Base-by-base conservation (phyloP, 306 rosid species). In the Lotus japonicus region DNA sequence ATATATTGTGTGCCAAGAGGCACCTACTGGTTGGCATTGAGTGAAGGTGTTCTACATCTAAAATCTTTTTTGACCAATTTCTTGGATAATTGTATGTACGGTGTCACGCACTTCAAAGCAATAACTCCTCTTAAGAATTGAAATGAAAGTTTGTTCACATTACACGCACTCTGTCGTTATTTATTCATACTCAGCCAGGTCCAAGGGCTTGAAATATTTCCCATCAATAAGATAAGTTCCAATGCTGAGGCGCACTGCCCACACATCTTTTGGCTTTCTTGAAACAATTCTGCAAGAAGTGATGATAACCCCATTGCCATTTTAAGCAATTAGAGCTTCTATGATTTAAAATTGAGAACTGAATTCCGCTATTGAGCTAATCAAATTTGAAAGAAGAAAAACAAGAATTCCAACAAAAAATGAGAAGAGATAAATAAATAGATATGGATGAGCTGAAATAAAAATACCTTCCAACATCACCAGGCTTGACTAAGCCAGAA, bases 201-300 rank as follows among this genome's bases (percentile, higher is more conserved):
- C 91, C 26, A 92, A 83, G 50, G 96, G 91, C 86, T 69, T 75
- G 75, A 89, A 92, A 76, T 92, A 92, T 68, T 84, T 87, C 8
- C 96, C 91, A 76, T 89, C 95, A n/a, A 89, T 75, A 9, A 92
- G 95, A 62, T 84, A 87, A 35, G 95, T 89, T 44, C 96, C 98
- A 65, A 87, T 79, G 58, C 75, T 62, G 12, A 92, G 83, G 15
- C 98, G 77, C 57, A 92, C 84, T 9, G 89, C 95, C 95, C 96
- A 92, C 41, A 92, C 88, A 79, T 92, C 95, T 71, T 79, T 87
- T 2, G 96, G 92, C 74, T 87, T 92, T 80, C 98, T 89, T 70
- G 96, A 89, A 64, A 92, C 81, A 64, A 87, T 86, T 75, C 95
- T 92, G 89, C 79, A 76, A 4, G 28, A 38, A 72, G 52, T 12